These are phyloP conservation scores for Clitopilus passeckerianus DNA, from an alignment of 768 basidiomycete genomes.

Conservation along the genomic window DNA sequence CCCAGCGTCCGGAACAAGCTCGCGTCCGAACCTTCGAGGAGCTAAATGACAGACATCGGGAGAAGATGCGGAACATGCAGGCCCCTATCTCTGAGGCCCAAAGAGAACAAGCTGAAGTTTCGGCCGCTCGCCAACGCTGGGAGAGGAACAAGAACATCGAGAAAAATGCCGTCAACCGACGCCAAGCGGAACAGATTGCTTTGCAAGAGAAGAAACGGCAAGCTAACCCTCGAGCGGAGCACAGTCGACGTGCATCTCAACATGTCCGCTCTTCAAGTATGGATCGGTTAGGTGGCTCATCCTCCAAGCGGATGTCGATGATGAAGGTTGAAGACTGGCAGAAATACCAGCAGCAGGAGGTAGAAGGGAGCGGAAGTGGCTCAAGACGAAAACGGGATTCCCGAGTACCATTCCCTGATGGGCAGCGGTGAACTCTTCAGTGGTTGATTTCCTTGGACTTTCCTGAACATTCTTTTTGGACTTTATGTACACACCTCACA, in stretches of 20 bases:
- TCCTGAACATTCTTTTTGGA: constrained; percentile 1
- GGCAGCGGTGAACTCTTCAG: constrained; percentile 8
- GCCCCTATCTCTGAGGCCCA: constrained; percentile 78
- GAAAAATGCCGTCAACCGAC: constrained; percentile 65
- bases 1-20: constrained; percentile 41
- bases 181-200: constrained; percentile 68
- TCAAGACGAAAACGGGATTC: constrained; percentile 29
- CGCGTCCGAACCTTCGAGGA: constrained; percentile 84
- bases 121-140: constrained; percentile 78
- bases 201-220: constrained; percentile 28
- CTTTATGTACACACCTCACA: background rate
- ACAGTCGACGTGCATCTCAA: constrained; percentile 27
- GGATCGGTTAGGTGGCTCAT: constrained; percentile 48
- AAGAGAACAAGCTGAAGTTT: constrained; percentile 70
- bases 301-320: constrained; percentile 63
- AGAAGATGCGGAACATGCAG: constrained; percentile 80
- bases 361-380: constrained; percentile 13
- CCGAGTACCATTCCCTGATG: constrained; percentile 56
- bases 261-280: constrained; percentile 58
- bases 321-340: constrained; percentile 88
- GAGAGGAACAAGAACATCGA: constrained; percentile 72
- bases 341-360: constrained; percentile 56
- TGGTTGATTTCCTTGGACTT: constrained; percentile 4
- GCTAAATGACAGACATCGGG: constrained; percentile 77
- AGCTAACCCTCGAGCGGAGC: constrained; percentile 20